These are phyloP conservation scores for Candida maltosa DNA, from an alignment of 805 yeast species.

Conservation along the genomic window DNA sequence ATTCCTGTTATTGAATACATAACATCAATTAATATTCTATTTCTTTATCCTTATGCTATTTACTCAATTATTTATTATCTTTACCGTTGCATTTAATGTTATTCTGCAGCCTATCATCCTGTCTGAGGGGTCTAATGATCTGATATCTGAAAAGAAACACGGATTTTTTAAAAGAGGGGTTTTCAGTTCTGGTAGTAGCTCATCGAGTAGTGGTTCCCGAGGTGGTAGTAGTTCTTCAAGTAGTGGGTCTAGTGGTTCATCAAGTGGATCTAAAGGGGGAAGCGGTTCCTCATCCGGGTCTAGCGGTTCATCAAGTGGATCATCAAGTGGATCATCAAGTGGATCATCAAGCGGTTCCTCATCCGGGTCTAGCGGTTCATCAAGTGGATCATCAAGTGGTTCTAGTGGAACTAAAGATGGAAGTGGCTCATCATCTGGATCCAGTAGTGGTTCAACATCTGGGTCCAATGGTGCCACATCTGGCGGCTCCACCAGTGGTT, in stretches of 20 bases:
- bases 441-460: constrained; percentile 1
- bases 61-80: too few species aligned
- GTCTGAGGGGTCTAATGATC: too few species aligned
- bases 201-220: not conserved
- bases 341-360: not conserved
- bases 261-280: not conserved
- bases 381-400: not conserved
- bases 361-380: not conserved
- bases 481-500: not conserved
- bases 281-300: constrained; percentile 1
- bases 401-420: constrained; percentile 1
- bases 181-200: too few species aligned
- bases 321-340: not conserved
- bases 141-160: too few species aligned
- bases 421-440: not conserved
- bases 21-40: too few species aligned
- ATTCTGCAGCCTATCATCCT: too few species aligned
- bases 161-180: too few species aligned
- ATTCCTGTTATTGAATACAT: too few species aligned
- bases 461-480: not conserved
- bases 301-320: not conserved
- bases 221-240: not conserved
- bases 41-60: too few species aligned
- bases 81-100: too few species aligned
- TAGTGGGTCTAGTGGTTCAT: constrained; percentile 3